Percentiles rank a stretch among this genome's conserved stretches.
Evolutionary conservation across 805 yeast species (phyloP).

Genomic region (Hanseniaspora clermontiae): DNA sequence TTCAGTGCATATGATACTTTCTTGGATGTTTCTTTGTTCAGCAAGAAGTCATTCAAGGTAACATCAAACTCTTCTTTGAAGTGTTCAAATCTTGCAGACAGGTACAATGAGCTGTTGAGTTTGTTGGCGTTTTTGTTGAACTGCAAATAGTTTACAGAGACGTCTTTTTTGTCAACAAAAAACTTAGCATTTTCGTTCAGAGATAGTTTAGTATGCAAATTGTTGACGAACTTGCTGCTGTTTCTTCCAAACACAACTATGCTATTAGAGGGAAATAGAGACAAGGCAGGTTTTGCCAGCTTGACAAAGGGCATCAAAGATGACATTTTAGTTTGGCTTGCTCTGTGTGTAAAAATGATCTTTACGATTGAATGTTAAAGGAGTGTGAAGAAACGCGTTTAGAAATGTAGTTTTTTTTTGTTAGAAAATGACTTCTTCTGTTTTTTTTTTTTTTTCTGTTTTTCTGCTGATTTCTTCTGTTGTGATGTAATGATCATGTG

Average conservation of each 20-base stretch:
- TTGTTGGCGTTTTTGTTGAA: conserved; percentile 9
- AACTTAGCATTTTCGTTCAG: neutral
- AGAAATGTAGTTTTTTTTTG: too few species aligned
- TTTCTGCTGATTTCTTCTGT: too few species aligned
- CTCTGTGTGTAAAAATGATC: neutral
- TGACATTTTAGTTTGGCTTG: neutral
- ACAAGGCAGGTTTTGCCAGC: neutral
- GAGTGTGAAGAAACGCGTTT: too few species aligned
- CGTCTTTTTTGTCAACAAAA: neutral
- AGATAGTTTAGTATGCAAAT: neutral
- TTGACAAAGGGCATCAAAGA: neutral
- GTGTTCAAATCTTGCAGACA: conserved; percentile 81
- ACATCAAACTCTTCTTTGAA: conserved; percentile 74
- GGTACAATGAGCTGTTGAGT: conserved; percentile 40
- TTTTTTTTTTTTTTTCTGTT: too few species aligned
- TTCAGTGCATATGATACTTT: conserved; percentile 1
- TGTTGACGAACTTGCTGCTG: neutral
- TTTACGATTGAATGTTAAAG: neutral
- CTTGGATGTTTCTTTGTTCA: conserved; percentile 4
- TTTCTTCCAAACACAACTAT: conserved; percentile 3
- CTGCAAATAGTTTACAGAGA: conserved; percentile 2
- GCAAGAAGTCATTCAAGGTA: neutral
- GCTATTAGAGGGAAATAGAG: neutral
- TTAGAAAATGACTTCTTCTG: too few species aligned
- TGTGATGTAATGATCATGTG: too few species aligned